Evolutionary conservation across 129 eudicot species (phyloP).

Genomic region (Glebionis coronaria): DNA sequence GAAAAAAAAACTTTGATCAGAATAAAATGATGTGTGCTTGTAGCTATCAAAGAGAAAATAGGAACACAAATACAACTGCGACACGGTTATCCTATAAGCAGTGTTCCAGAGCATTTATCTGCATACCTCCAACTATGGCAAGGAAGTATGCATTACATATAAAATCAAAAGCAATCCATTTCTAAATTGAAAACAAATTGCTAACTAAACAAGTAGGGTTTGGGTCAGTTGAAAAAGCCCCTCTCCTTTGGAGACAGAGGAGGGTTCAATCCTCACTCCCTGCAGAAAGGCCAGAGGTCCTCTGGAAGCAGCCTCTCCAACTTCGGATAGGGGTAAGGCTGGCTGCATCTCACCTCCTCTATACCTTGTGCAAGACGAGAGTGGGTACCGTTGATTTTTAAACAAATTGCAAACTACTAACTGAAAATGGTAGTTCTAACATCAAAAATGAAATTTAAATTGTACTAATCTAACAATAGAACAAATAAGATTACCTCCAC

Average conservation of each 20-base stretch:
- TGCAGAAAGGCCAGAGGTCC: too few relatives aligned
- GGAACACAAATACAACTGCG: neutral
- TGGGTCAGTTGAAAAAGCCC: too few relatives aligned
- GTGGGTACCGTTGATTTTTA: too few relatives aligned
- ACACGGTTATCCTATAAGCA: neutral
- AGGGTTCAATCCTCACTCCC: too few relatives aligned
- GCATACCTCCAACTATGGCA: neutral
- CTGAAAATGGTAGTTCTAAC: neutral
- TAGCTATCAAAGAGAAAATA: constrained; percentile 6
- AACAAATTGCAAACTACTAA: too few relatives aligned
- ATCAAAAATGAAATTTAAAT: neutral
- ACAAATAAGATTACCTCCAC: constrained; percentile 66
- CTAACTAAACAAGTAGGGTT: too few relatives aligned
- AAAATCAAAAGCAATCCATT: too few relatives aligned
- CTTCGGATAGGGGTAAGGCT: too few relatives aligned
- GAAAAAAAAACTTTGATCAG: constrained; percentile 12
- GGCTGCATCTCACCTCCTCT: too few relatives aligned
- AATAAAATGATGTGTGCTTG: constrained; percentile 2
- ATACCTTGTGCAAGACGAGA: too few relatives aligned
- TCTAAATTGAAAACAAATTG: neutral
- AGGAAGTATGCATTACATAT: neutral
- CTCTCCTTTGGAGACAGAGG: too few relatives aligned
- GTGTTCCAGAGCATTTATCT: constrained; percentile 8
- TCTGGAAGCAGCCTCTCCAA: too few relatives aligned
- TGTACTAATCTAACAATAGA: neutral